Evolutionary conservation across 805 yeast species (phyloP).

Genomic region (Schizosaccharomyces osmophilus): DNA sequence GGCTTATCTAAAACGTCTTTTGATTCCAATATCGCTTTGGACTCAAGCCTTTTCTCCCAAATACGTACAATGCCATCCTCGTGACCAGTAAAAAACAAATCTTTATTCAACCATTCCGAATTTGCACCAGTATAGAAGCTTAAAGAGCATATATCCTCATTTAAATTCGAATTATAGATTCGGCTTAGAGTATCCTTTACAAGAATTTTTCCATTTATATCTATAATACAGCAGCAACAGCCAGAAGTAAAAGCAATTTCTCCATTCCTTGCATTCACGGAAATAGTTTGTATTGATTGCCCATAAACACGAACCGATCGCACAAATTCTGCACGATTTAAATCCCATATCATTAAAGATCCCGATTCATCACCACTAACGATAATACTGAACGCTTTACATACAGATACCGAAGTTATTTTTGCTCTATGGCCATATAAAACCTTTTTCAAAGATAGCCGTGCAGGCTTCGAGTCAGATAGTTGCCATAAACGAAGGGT

Average conservation of each 20-base stretch:
- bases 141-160: conserved; percentile 3
- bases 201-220: conserved; percentile 5
- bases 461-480: conserved; percentile 5
- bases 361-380: conserved; percentile 27
- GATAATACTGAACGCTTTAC: conserved; percentile 29
- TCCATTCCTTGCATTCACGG: conserved; percentile 9
- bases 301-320: conserved; percentile 12
- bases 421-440: conserved; percentile 33
- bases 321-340: conserved; percentile 26
- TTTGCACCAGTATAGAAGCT: conserved; percentile 4
- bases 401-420: conserved; percentile 24
- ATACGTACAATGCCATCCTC: neutral
- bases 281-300: conserved; percentile 3
- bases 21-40: neutral
- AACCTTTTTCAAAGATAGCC: conserved; percentile 11
- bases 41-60: neutral
- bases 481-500: conserved; percentile 18
- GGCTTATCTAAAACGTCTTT: neutral
- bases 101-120: conserved; percentile 4
- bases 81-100: conserved; percentile 4
- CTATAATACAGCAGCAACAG: conserved; percentile 2
- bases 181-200: conserved; percentile 7
- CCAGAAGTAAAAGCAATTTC: conserved; percentile 5
- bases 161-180: neutral
- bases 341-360: conserved; percentile 38